These are phyloP conservation scores for Macrophomina phaseolina DNA, from an alignment of 2,329 filamentous ascomycete genomes.

Conservation along the genomic window DNA sequence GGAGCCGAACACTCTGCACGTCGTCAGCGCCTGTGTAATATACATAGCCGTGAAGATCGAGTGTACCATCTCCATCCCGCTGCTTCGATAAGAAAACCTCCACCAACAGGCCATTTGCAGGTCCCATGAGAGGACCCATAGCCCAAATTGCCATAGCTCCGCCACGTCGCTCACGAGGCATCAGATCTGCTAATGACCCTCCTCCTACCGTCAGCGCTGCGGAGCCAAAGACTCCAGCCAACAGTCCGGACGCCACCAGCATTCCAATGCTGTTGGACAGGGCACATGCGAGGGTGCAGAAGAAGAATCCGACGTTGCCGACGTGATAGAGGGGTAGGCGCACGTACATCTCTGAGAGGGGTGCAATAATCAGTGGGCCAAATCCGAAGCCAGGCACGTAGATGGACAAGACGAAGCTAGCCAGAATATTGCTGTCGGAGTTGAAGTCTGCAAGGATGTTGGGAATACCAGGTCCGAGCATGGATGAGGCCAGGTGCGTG, in stretches of 20 bases:
- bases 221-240: slow-evolving; percentile 42
- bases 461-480: slow-evolving; percentile 38
- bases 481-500: slow-evolving; percentile 46
- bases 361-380: slow-evolving; percentile 46
- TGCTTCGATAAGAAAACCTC: slow-evolving; percentile 41
- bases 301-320: slow-evolving; percentile 56
- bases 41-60: slow-evolving; percentile 32
- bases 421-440: slow-evolving; percentile 37
- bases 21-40: slow-evolving; percentile 18
- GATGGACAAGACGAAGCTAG: slow-evolving; percentile 46
- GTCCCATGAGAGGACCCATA: slow-evolving; percentile 44
- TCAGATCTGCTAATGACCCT: slow-evolving; percentile 44
- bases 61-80: slow-evolving; percentile 46
- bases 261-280: slow-evolving; percentile 41
- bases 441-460: slow-evolving; percentile 41
- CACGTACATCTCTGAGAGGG: slow-evolving; percentile 45
- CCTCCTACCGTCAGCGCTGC: slow-evolving; percentile 43
- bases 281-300: slow-evolving; percentile 55
- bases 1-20: background rate
- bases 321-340: slow-evolving; percentile 40
- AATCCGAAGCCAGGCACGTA: slow-evolving; percentile 48
- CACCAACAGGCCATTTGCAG: slow-evolving; percentile 43
- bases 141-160: slow-evolving; percentile 47
- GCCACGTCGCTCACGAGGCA: slow-evolving; percentile 41
- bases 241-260: slow-evolving; percentile 45